Evolutionary conservation across 768 basidiomycete genomes (phyloP), one percentile per base, ranked within the genome.

Genomic region (Hypholoma sublateritium): DNA sequence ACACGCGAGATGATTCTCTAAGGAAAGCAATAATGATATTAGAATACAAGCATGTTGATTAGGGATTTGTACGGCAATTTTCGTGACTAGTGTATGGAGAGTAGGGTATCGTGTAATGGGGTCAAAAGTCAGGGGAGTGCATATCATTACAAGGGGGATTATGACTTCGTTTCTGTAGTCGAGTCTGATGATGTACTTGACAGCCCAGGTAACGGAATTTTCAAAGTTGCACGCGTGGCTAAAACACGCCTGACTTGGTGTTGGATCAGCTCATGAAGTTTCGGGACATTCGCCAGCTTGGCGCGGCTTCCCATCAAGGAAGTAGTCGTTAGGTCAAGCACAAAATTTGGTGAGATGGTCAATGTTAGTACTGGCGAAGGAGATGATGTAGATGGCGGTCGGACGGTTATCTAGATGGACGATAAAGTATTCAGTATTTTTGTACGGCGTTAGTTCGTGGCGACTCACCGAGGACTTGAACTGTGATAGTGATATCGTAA

Each of bases 201-300:
- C 37, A 93, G 70, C 25, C 87, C 88, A 35, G 91, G 91, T 4
- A 93, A 74, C 2, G 77, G 76, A 28, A 93, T 68, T 59, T 81
- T 85, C 86, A 88, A 90, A 11, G 82, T 83, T 22, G 82, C 85
- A 56, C 79, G 74, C 22, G 80, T 67, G 47, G 83, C 80, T 50
- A 90, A 75, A 17, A 84, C 77, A 46, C 82, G 81, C 39, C 91
- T 80, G 0, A 97, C 82, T 70, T 96, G 91, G 61, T 88, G 83
- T 60, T 91, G 83, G 50, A 99, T 93, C 50, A 99, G 80, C 69
- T 99, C 95, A 63, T 98, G 95, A 14, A 98, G 77, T 71, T 99
- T 99, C 22, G 97, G 96, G 1, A 99, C 91, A 66, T 99, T 95
- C 58, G 93, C 94, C 1, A 99, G 80, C 73, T 98, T 97, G n/a